These are phyloP conservation scores for Saccharomycopsis capsularis DNA, from an alignment of 805 yeast species.

Conservation along the genomic window DNA sequence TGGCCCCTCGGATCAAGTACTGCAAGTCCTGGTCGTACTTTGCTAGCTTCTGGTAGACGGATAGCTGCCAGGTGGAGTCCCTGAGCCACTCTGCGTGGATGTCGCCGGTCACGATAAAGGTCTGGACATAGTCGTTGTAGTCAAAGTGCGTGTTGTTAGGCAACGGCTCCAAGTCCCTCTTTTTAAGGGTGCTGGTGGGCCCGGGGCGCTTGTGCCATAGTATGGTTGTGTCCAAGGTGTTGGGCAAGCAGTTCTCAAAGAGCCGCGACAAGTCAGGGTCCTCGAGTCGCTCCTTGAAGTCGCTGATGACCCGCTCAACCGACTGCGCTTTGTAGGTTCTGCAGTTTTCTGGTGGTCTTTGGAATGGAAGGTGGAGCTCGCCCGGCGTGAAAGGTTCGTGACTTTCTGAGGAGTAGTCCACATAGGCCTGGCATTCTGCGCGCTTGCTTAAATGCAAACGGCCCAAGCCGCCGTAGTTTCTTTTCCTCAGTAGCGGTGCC, in stretches of 20 bases:
- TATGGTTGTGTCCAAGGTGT: constrained; percentile 82
- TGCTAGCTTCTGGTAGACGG: constrained; percentile 62
- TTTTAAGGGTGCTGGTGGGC: not conserved
- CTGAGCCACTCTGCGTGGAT: constrained; percentile 92
- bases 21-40: constrained; percentile 42
- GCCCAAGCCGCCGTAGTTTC: too few species aligned
- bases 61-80: constrained; percentile 77
- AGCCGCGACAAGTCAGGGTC: constrained; percentile 66
- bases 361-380: constrained; percentile 50
- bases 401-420: constrained; percentile 44
- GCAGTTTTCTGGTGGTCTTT: constrained; percentile 68
- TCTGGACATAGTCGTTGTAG: constrained; percentile 34
- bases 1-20: constrained; percentile 65
- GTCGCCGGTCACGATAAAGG: constrained; percentile 87
- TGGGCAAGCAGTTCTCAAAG: constrained; percentile 79
- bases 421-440: constrained; percentile 51
- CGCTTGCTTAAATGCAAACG: too few species aligned
- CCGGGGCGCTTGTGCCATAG: constrained; percentile 28
- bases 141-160: not conserved
- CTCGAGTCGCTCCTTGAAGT: constrained; percentile 41
- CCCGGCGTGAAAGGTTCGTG: constrained; percentile 61
- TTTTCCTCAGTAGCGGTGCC: too few species aligned
- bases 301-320: constrained; percentile 54
- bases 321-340: constrained; percentile 61
- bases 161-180: not conserved